Conservation (phyloP, 139 green algal genomes). For the Haematococcus lacustris region DNA sequence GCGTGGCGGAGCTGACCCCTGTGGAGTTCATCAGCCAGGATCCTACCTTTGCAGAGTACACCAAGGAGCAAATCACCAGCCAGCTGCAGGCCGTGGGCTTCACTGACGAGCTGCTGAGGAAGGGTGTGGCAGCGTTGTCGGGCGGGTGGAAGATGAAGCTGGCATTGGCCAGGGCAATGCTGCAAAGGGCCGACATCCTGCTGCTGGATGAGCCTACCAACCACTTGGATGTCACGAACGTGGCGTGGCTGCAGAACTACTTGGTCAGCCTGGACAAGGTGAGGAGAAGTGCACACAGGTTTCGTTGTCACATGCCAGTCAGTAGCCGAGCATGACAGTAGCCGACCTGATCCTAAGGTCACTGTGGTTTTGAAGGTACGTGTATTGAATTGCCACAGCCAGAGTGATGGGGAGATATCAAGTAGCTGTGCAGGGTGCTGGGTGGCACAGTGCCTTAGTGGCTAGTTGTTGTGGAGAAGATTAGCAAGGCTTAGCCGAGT, state of each 20-base stretch:
- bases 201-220: conserved; percentile 88
- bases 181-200: conserved; percentile 83
- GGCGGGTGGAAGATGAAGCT: conserved; percentile 92
- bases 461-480: no score
- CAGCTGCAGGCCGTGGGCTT: conserved; percentile 72
- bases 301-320: no score
- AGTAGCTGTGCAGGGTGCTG: no score
- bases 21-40: conserved; percentile 63
- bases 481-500: no score
- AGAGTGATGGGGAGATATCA: no score
- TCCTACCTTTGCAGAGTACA: conserved; percentile 25
- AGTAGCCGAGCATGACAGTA: no score
- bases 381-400: no score
- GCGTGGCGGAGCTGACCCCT: conserved; percentile 48
- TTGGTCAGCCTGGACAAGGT: conserved; percentile 6
- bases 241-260: conserved; percentile 61
- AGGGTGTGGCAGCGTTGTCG: conserved; percentile 63
- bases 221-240: conserved; percentile 79
- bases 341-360: no score
- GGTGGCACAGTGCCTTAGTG: no score
- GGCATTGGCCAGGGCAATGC: conserved; percentile 75
- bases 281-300: no score
- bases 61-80: conserved; percentile 37
- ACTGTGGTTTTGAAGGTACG: no score
- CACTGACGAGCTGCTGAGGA: conserved; percentile 48